These are phyloP conservation scores for Colletotrichum neosansevieriae DNA, from an alignment of 2,329 filamentous ascomycete genomes.

Conservation along the genomic window DNA sequence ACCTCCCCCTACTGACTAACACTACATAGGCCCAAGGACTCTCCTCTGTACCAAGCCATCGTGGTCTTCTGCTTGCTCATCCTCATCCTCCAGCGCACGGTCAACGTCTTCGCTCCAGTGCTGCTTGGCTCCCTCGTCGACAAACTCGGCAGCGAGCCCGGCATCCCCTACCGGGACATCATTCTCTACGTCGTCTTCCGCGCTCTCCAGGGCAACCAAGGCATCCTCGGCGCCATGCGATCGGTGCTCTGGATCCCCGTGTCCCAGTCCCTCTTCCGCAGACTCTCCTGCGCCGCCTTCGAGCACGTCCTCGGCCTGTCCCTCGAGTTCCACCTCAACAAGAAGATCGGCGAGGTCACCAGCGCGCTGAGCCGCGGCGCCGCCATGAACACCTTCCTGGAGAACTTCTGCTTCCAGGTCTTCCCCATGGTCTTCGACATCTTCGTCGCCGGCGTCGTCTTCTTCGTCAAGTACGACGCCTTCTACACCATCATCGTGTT, in stretches of 20 bases:
- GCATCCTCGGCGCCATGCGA: constrained; percentile 55
- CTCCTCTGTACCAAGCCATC: constrained; percentile 53
- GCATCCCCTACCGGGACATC: constrained; percentile 56
- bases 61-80: constrained; percentile 56
- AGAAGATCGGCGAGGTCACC: constrained; percentile 64
- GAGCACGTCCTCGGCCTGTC: constrained; percentile 61
- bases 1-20: constrained; percentile 26
- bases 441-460: constrained; percentile 59
- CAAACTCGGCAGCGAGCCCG: constrained; percentile 52
- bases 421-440: constrained; percentile 65
- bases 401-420: constrained; percentile 61
- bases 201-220: constrained; percentile 59
- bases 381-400: constrained; percentile 62
- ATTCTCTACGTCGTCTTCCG: constrained; percentile 58
- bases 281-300: constrained; percentile 59
- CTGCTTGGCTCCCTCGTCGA: constrained; percentile 57
- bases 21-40: constrained; percentile 55
- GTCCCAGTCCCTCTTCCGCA: constrained; percentile 56
- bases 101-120: constrained; percentile 58
- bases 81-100: constrained; percentile 55
- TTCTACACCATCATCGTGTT: constrained; percentile 63
- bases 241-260: constrained; percentile 62
- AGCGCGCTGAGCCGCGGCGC: constrained; percentile 61
- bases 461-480: constrained; percentile 59
- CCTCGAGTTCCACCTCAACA: constrained; percentile 64